Percentiles rank a stretch among this genome's conserved stretches.
Conservation (phyloP, 495 filamentous ascomycete species). For the Penicillium nucicola region DNA sequence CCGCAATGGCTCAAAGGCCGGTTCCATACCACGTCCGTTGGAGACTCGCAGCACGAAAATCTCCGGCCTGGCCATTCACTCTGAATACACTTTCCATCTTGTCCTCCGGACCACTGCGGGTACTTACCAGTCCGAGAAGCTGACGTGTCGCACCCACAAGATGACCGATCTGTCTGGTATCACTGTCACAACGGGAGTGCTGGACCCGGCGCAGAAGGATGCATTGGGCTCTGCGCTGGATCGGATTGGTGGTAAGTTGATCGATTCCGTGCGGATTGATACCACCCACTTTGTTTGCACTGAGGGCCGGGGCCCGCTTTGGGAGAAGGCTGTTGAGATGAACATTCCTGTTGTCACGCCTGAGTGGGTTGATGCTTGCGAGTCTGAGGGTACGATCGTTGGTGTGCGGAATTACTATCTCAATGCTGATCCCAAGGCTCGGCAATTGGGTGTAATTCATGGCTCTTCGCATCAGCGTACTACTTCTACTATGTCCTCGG, state of each 20-base stretch:
- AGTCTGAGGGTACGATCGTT: conserved; percentile 87
- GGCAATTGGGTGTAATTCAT: conserved; percentile 52
- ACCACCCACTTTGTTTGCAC: conserved; percentile 98
- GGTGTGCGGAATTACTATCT: conserved; percentile 95
- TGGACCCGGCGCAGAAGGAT: conserved; percentile 73
- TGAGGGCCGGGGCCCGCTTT: conserved; percentile 83
- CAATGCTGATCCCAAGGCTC: conserved; percentile 71
- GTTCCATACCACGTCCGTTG: conserved; percentile 81
- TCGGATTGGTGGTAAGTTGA: conserved; percentile 87
- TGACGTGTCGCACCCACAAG: conserved; percentile 89
- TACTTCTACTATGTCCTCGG: conserved; percentile 29
- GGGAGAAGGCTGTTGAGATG: conserved; percentile 96
- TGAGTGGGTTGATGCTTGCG: conserved; percentile 95
- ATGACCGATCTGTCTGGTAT: conserved; percentile 98
- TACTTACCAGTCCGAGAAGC: conserved; percentile 75
- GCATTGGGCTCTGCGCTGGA: conserved; percentile 71
- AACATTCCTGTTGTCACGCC: conserved; percentile 98
- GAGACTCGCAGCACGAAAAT: conserved; percentile 94
- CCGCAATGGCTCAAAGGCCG: conserved; percentile 93
- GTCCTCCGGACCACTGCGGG: conserved; percentile 90
- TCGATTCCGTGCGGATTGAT: conserved; percentile 89
- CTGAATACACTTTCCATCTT: conserved; percentile 92
- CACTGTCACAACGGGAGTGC: conserved; percentile 86
- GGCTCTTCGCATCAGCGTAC: conserved; percentile 41
- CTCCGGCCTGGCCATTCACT: conserved; percentile 91